Base-by-base conservation (phyloP, 495 filamentous ascomycete species). In the Parathielavia appendiculata region DNA sequence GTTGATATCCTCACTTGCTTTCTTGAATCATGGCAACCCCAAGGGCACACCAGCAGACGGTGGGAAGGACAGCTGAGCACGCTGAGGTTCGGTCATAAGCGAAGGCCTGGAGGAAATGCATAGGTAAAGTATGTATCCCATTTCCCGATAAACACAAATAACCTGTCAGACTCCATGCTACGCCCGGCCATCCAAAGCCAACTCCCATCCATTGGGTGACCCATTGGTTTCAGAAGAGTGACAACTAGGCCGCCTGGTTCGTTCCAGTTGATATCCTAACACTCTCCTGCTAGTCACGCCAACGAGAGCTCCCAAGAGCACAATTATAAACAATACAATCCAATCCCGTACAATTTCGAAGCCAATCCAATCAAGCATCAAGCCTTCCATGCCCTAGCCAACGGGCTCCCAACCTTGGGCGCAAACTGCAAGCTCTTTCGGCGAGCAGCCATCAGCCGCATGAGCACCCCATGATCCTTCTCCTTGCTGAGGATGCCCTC, bases 341-440 rank as follows among this genome's bases (percentile, higher is more conserved):
- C n/a, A n/a, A n/a, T n/a, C n/a, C n/a, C n/a, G n/a, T n/a, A n/a
- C n/a, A n/a, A n/a, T n/a, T n/a, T 19, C 30, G 16, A 13, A 20
- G 19, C 17, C 23, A 47, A 39, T 8, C 32, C 9, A 35, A n/a
- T 12, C 35, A 17, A 2, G 10, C 14, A 23, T n/a, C 22, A 22
- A 1, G 51, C 48, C 45, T 59, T 59, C 57, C 57, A 59, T n/a
- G 44, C 7, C 57, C 43, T 54, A 1, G 81, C 78, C 58, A 96
- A 73, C 3, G 88, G 90, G 69, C 91, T 96, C 12, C 81, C 85
- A 48, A 92, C 73, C 67, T 85, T 84, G 6, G 89, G 90, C 44
- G 88, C 86, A 73, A 84, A 92, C 62, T 91, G 88, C 72, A 90
- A 68, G 66, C 87, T 95, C 81, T 91, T 91, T 43, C 91, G 77